Conservation (phyloP, 805 yeast species). For the Brettanomyces anomalus region DNA sequence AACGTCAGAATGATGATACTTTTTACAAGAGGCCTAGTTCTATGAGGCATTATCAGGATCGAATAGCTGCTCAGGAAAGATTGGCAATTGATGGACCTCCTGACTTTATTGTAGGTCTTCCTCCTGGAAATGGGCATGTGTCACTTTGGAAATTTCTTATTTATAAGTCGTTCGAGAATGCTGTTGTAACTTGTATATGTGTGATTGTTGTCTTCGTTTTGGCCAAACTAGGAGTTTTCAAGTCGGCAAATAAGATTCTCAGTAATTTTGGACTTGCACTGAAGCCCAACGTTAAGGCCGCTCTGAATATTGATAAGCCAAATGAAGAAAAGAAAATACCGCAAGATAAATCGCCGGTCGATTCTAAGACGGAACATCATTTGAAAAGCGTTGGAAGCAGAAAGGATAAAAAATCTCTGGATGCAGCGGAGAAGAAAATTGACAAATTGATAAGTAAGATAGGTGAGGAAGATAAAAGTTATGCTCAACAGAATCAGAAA, state of each 20-base stretch:
- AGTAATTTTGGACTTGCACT: slow-evolving; percentile 19
- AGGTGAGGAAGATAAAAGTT: too few relatives aligned
- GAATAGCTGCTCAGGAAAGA: neutral
- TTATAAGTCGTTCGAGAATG: slow-evolving; percentile 35
- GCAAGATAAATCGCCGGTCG: neutral
- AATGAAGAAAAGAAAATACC: neutral
- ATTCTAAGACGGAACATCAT: neutral
- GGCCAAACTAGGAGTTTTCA: slow-evolving; percentile 29
- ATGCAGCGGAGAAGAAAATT: slow-evolving; percentile 2
- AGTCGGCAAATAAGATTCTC: slow-evolving; percentile 25
- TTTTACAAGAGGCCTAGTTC: slow-evolving; percentile 2
- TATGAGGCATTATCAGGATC: slow-evolving; percentile 5
- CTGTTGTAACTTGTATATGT: slow-evolving; percentile 34
- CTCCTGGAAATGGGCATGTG: slow-evolving; percentile 11
- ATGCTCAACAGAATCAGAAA: slow-evolving; percentile 5
- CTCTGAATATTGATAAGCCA: neutral
- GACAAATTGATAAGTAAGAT: too few relatives aligned
- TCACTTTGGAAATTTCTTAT: slow-evolving; percentile 17
- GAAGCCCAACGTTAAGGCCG: neutral
- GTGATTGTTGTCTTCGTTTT: slow-evolving; percentile 28
- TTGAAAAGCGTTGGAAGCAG: neutral
- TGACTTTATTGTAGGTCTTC: slow-evolving; percentile 1
- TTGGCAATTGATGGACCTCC: slow-evolving; percentile 12
- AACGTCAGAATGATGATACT: neutral
- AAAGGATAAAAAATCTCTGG: neutral